A percentile compares a stretch with the other conserved stretches of the same genome.
These are phyloP conservation scores for Salvia splendens DNA, from an alignment of 257 asterid species.

Conservation along the genomic window DNA sequence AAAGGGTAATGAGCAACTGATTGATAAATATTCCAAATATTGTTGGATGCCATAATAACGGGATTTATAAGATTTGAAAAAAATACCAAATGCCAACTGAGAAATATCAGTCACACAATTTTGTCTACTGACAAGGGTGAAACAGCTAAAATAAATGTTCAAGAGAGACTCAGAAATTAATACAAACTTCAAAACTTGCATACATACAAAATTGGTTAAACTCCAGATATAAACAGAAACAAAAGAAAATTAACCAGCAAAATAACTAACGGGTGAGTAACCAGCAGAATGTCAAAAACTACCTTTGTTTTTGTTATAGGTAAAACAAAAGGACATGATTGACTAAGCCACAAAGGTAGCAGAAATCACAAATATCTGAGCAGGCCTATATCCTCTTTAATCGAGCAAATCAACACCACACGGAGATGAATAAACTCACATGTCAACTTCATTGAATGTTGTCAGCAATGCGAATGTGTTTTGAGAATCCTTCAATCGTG, in stretches of 20 bases:
- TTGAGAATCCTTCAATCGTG: conserved; percentile 96
- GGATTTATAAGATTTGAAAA: too few relatives aligned
- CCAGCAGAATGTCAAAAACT: not conserved
- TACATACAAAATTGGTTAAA: not conserved
- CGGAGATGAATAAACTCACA: conserved; percentile 52
- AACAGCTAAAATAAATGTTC: not conserved
- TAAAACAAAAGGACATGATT: conserved; percentile 4
- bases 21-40: not conserved
- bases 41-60: not conserved
- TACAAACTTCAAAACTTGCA: not conserved
- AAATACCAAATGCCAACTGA: too few relatives aligned
- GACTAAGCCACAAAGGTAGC: conserved; percentile 9
- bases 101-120: too few relatives aligned
- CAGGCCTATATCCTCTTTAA: not conserved
- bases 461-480: conserved; percentile 96
- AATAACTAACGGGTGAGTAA: not conserved
- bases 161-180: conserved; percentile 14
- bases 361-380: conserved; percentile 21
- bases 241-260: not conserved
- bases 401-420: conserved; percentile 19
- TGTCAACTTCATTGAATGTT: conserved; percentile 97
- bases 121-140: not conserved
- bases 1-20: conserved; percentile 20
- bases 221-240: conserved; percentile 15
- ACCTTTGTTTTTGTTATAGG: not conserved